These are phyloP conservation scores for Colletotrichum destructivum DNA, from an alignment of 2,329 filamentous ascomycete genomes.

Conservation along the genomic window DNA sequence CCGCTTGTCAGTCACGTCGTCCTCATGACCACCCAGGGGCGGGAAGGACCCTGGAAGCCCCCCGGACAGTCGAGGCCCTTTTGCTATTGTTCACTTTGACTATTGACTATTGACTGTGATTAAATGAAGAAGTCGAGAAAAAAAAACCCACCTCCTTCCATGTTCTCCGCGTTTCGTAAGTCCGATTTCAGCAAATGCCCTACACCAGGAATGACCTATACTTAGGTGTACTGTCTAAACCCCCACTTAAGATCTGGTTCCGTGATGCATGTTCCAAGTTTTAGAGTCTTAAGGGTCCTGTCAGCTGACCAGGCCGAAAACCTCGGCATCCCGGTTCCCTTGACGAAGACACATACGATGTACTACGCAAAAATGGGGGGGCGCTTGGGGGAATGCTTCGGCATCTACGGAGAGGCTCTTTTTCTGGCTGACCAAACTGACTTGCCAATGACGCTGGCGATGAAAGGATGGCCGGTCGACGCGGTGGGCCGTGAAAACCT, in stretches of 20 bases:
- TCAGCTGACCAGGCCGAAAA: constrained; percentile 14
- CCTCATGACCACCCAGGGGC: constrained; percentile 35
- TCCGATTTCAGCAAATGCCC: neutral
- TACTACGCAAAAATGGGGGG: no score
- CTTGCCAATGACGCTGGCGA: neutral
- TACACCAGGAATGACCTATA: constrained; percentile 7
- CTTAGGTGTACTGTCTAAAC: neutral
- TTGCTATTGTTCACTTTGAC: neutral
- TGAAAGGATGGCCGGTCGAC: constrained; percentile 32
- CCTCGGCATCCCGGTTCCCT: constrained; percentile 31
- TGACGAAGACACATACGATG: neutral
- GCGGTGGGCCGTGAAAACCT: constrained; percentile 32
- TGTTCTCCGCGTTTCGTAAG: neutral
- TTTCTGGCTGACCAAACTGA: constrained; percentile 2
- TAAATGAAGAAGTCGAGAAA: neutral
- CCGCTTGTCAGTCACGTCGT: constrained; percentile 34
- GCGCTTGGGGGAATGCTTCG: neutral
- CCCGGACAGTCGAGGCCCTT: constrained; percentile 18
- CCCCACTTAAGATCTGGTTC: constrained; percentile 29
- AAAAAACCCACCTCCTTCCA: neutral
- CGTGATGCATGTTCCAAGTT: constrained; percentile 40
- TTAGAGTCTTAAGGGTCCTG: constrained; percentile 37
- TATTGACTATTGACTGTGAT: neutral
- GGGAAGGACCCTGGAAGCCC: constrained; percentile 40
- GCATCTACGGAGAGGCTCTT: constrained; percentile 2